Percentiles rank a stretch among this genome's conserved stretches.
These are phyloP conservation scores for Stipa capillata DNA, from an alignment of 176 grass and related monocot species.

Conservation along the genomic window DNA sequence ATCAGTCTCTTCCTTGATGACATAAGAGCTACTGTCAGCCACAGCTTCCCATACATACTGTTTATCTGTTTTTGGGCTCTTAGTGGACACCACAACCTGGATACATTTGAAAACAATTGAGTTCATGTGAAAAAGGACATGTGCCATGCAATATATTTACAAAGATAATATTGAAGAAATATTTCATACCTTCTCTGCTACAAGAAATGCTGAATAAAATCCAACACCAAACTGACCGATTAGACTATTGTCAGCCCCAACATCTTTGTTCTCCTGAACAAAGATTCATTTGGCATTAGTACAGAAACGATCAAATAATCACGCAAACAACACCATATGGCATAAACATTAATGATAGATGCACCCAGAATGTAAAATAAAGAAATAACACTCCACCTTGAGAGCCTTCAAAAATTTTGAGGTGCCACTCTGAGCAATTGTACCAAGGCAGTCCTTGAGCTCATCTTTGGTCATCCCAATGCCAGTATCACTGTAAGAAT, in stretches of 20 bases:
- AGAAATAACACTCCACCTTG: constrained; percentile 34
- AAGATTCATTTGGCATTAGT: background rate
- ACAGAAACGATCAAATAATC: background rate
- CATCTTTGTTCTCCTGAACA: constrained; percentile 73
- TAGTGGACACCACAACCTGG: constrained; percentile 77
- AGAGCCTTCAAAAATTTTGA: too few species aligned
- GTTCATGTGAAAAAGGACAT: background rate
- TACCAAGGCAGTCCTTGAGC: too few species aligned
- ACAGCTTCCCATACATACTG: constrained; percentile 84
- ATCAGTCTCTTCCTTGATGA: constrained; percentile 77
- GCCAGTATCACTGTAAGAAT: background rate
- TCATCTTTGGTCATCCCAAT: too few species aligned
- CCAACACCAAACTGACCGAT: constrained; percentile 94
- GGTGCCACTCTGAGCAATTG: too few species aligned
- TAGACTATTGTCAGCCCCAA: constrained; percentile 65
- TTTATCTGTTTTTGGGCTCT: constrained; percentile 80
- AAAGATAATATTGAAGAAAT: background rate
- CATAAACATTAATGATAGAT: background rate
- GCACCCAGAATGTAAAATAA: background rate
- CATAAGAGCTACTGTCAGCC: constrained; percentile 84
- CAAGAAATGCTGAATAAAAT: constrained; percentile 89
- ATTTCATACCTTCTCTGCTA: constrained; percentile 52
- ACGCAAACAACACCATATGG: background rate
- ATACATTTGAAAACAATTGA: background rate
- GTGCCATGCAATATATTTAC: background rate